phyloP scores from a whole-genome alignment of 345 rosid species.

The Linum trigynum region DNA sequence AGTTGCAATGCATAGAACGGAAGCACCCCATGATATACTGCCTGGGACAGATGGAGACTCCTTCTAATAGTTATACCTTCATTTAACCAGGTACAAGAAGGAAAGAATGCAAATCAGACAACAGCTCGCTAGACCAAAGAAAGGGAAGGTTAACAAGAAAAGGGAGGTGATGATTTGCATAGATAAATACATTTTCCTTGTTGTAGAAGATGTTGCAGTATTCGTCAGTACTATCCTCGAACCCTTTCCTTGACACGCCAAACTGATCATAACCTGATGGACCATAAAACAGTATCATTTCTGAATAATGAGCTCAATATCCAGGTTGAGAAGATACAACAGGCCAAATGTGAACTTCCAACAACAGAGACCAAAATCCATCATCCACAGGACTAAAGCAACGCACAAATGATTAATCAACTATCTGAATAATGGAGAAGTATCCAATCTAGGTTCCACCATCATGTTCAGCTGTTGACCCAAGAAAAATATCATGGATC shows the following conservation, averaged over 20 bases:
- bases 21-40: constrained; percentile 85
- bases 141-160: background rate
- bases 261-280: constrained; percentile 70
- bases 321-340: background rate
- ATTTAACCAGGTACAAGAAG: constrained; percentile 18
- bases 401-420: too few species aligned
- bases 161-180: background rate
- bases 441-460: background rate
- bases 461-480: background rate
- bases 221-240: constrained; percentile 63
- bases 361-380: too few species aligned
- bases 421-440: too few species aligned
- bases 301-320: background rate
- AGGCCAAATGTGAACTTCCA: background rate
- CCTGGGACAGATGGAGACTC: constrained; percentile 98
- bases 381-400: background rate
- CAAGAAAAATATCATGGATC: background rate
- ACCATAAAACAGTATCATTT: background rate
- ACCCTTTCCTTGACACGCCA: constrained; percentile 87
- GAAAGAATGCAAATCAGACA: constrained; percentile 1
- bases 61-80: constrained; percentile 92
- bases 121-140: background rate
- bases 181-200: constrained; percentile 57
- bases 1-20: constrained; percentile 80
- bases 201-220: constrained; percentile 86